These are phyloP conservation scores for Pseudogymnoascus sp. DNA, from an alignment of 2,329 filamentous ascomycete genomes.

Conservation along the genomic window DNA sequence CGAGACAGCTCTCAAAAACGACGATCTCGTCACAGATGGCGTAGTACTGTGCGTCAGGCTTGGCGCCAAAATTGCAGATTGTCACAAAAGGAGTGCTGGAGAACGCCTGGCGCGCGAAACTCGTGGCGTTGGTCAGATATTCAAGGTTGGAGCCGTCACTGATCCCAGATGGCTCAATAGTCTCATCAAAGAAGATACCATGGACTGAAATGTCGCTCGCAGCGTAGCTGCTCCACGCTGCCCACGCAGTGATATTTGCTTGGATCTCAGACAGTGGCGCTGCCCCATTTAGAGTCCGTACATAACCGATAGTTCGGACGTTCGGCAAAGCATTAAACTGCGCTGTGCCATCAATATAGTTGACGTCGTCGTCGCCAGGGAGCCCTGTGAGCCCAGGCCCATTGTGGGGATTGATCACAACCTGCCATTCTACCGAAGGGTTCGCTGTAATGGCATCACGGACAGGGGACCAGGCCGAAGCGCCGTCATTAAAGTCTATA, in stretches of 20 bases:
- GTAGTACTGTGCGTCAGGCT: background rate
- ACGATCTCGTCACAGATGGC: background rate
- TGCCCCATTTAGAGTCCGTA: slow-evolving; percentile 31
- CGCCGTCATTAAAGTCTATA: background rate
- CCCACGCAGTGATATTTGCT: slow-evolving; percentile 32
- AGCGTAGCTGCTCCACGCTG: slow-evolving; percentile 27
- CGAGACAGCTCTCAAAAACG: background rate
- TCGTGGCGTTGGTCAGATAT: background rate
- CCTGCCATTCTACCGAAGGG: slow-evolving; percentile 16
- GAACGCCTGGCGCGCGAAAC: background rate
- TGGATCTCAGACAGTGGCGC: slow-evolving; percentile 28
- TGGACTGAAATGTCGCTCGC: slow-evolving; percentile 18
- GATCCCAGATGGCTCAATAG: background rate
- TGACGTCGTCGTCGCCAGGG: slow-evolving; percentile 26
- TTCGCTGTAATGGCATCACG: slow-evolving; percentile 17
- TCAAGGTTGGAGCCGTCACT: background rate
- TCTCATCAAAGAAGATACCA: slow-evolving; percentile 22
- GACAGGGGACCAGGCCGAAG: slow-evolving; percentile 16
- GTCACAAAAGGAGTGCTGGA: background rate
- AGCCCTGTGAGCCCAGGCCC: slow-evolving; percentile 26
- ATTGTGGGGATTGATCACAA: slow-evolving; percentile 22
- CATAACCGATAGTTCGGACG: slow-evolving; percentile 35
- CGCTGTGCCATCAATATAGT: slow-evolving; percentile 12
- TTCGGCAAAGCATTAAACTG: slow-evolving; percentile 16
- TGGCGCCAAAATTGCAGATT: background rate